Percentiles rank a stretch among this genome's conserved stretches.
Conservation (phyloP, 2,329 filamentous ascomycete species). For the Talaromyces sp. region DNA sequence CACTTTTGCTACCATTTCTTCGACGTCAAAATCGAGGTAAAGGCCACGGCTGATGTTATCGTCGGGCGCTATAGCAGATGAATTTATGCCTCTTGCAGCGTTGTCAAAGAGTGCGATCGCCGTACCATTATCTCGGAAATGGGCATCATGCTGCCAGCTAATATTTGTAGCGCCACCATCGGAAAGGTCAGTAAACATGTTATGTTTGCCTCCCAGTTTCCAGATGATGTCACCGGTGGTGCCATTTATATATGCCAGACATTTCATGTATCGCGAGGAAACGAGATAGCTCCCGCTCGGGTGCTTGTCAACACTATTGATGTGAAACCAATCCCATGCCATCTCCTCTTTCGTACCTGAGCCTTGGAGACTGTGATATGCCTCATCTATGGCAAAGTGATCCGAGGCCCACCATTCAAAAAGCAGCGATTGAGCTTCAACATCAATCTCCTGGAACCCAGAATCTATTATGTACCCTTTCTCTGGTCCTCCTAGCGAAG, state of each 20-base stretch:
- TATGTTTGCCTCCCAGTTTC: slow-evolving; percentile 43
- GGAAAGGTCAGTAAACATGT: slow-evolving; percentile 13
- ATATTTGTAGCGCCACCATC: slow-evolving; percentile 9
- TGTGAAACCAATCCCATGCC: slow-evolving; percentile 55
- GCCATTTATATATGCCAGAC: slow-evolving; percentile 49
- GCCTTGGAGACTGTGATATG: slow-evolving; percentile 20
- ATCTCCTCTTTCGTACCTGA: slow-evolving; percentile 19
- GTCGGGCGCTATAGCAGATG: slow-evolving; percentile 17
- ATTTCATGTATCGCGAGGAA: slow-evolving; percentile 50
- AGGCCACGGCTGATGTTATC: slow-evolving; percentile 43
- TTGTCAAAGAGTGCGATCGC: slow-evolving; percentile 42
- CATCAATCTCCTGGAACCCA: slow-evolving; percentile 47
- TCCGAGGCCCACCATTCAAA: slow-evolving; percentile 50
- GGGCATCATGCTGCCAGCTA: slow-evolving; percentile 16
- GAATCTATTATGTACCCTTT: slow-evolving; percentile 41
- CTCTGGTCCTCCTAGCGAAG: slow-evolving; percentile 33
- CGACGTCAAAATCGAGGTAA: slow-evolving; percentile 38
- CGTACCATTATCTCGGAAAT: slow-evolving; percentile 22
- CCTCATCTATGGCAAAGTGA: slow-evolving; percentile 36
- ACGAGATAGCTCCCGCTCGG: slow-evolving; percentile 52
- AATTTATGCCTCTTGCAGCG: slow-evolving; percentile 21
- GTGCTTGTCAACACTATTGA: slow-evolving; percentile 56
- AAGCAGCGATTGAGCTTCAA: slow-evolving; percentile 42
- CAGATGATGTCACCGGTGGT: slow-evolving; percentile 52
- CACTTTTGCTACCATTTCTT: slow-evolving; percentile 40